phyloP scores from a whole-genome alignment of 768 basidiomycete genomes.

The Amanita fuliginea region DNA sequence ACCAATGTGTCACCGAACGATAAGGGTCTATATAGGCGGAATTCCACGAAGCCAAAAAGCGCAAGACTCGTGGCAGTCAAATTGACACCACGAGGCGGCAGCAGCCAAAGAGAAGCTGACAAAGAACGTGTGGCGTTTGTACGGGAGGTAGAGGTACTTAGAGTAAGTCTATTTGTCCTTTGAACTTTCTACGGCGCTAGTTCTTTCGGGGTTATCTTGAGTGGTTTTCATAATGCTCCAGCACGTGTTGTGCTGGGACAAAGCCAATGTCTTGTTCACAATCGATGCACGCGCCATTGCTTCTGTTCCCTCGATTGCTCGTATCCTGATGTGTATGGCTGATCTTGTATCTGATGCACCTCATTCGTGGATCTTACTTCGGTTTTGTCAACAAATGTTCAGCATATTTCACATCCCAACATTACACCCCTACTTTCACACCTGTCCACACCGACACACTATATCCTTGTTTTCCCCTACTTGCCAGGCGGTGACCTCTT shows the following conservation, averaged over 20 bases:
- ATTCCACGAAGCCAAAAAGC: conserved; percentile 3
- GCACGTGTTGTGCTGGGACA: neutral
- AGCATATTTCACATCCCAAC: conserved; percentile 76
- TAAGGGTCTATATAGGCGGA: neutral
- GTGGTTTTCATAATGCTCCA: neutral
- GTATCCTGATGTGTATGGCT: neutral
- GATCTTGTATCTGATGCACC: neutral
- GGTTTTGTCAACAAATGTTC: neutral
- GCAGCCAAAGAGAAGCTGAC: conserved; percentile 38
- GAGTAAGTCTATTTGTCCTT: conserved; percentile 33
- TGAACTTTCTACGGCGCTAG: neutral
- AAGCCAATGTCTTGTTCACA: neutral
- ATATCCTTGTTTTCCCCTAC: conserved; percentile 72
- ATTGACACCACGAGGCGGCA: conserved; percentile 26
- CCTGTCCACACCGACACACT: conserved; percentile 61
- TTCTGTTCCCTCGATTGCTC: neutral
- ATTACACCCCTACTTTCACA: conserved; percentile 64
- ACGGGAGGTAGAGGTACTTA: conserved; percentile 76
- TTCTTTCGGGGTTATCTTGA: neutral
- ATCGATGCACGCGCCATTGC: neutral
- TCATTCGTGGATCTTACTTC: neutral
- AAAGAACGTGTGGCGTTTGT: conserved; percentile 70
- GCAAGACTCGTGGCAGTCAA: conserved; percentile 35
- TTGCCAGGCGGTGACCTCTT: conserved; percentile 76
- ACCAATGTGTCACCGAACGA: conserved; percentile 4